A percentile compares a stretch with the other conserved stretches of the same genome.
These are phyloP conservation scores for Suhomyces maxii DNA, from an alignment of 1,139 yeast genomes.

Conservation along the genomic window DNA sequence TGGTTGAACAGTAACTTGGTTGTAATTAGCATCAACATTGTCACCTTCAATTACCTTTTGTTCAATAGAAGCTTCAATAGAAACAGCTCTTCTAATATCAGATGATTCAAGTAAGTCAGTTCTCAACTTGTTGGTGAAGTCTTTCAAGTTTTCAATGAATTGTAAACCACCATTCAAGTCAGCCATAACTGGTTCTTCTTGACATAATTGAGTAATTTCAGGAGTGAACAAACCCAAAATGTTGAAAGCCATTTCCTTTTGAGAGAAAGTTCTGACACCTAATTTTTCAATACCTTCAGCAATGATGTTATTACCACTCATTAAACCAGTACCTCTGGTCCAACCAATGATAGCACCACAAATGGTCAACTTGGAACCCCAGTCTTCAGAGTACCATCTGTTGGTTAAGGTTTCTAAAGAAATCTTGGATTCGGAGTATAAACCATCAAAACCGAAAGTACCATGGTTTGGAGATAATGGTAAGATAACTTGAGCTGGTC, in stretches of 20 bases:
- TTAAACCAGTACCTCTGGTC: constrained; percentile 99
- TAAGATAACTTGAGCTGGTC: constrained; percentile 96
- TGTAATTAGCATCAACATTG: constrained; percentile 81
- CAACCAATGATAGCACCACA: constrained; percentile 99
- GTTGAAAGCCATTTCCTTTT: constrained; percentile 99
- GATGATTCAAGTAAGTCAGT: constrained; percentile 79
- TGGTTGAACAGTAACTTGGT: constrained; percentile 76
- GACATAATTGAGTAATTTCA: constrained; percentile 80
- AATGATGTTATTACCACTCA: constrained; percentile 94
- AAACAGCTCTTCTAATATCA: constrained; percentile 92
- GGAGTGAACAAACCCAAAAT: constrained; percentile 92
- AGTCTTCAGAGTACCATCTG: constrained; percentile 98
- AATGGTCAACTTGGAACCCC: constrained; percentile 90
- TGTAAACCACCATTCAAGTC: constrained; percentile 99
- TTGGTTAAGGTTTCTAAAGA: constrained; percentile 94
- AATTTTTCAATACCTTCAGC: constrained; percentile 96
- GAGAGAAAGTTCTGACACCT: constrained; percentile 97
- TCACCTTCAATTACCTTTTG: constrained; percentile 92
- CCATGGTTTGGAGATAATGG: constrained; percentile 99
- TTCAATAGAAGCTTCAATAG: constrained; percentile 89
- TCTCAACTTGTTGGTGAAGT: constrained; percentile 79
- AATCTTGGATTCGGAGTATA: constrained; percentile 95
- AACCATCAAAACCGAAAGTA: constrained; percentile 96
- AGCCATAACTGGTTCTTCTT: constrained; percentile 93
- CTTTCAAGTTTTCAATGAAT: constrained; percentile 88